Conservation (phyloP, 805 yeast genomes). For the Naumovozyma baii region DNA sequence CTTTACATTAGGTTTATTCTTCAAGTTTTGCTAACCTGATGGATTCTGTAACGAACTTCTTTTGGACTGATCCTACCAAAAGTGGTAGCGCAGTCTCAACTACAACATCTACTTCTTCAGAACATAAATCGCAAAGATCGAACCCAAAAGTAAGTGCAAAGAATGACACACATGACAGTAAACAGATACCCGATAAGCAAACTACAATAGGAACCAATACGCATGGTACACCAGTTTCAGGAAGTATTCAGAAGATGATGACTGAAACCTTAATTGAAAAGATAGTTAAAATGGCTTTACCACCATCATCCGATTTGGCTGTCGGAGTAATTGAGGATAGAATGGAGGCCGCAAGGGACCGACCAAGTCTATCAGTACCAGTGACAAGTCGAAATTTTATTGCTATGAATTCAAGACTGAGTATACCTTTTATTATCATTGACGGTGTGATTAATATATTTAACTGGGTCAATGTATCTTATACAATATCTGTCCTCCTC, state of each 20-base stretch:
- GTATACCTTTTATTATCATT: conserved; percentile 50
- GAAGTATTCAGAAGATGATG: conserved; percentile 31
- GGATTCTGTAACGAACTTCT: conserved; percentile 12
- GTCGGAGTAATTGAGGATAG: conserved; percentile 41
- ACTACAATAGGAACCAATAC: background rate
- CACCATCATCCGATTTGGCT: conserved; percentile 44
- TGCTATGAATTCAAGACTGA: conserved; percentile 49
- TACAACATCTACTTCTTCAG: background rate
- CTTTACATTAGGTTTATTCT: no score
- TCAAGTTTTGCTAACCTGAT: no score
- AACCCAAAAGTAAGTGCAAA: background rate
- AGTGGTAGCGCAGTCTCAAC: background rate
- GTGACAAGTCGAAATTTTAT: conserved; percentile 61
- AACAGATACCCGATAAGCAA: background rate
- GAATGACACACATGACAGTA: background rate
- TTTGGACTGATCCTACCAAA: conserved; percentile 4
- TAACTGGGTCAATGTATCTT: conserved; percentile 55
- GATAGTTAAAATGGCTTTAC: conserved; percentile 61
- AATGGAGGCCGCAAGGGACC: conserved; percentile 45
- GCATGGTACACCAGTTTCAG: conserved; percentile 3
- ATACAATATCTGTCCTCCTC: conserved; percentile 48
- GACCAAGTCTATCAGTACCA: conserved; percentile 65
- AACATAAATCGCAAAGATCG: background rate
- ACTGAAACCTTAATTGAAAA: conserved; percentile 68
- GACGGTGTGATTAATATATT: conserved; percentile 48